Conservation (phyloP, 2,329 filamentous ascomycete species). For the Xylariales sp. region DNA sequence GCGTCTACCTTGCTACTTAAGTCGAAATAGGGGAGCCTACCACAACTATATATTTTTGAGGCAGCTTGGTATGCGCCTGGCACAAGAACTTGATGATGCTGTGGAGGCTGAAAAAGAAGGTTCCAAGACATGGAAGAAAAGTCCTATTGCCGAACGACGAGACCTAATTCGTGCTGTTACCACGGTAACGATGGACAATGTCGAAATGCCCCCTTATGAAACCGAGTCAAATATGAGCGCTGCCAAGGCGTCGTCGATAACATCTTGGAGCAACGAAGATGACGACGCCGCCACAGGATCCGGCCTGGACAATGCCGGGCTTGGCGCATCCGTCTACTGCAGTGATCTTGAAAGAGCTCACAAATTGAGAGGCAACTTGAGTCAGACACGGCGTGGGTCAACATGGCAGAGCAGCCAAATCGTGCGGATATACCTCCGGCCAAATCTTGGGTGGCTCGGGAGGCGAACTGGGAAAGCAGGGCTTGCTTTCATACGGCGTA, state of each 20-base stretch:
- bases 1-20: too few relatives aligned
- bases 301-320: slow-evolving; percentile 88
- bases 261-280: slow-evolving; percentile 56
- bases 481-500: slow-evolving; percentile 28
- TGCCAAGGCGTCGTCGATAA: neutral
- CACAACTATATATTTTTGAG: too few relatives aligned
- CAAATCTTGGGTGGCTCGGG: slow-evolving; percentile 29
- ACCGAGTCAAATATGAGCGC: neutral
- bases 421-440: slow-evolving; percentile 27
- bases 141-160: slow-evolving; percentile 37
- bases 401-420: slow-evolving; percentile 32
- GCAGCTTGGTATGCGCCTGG: slow-evolving; percentile 40
- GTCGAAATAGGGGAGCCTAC: too few relatives aligned
- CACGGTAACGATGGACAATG: slow-evolving; percentile 34
- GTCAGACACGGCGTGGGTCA: slow-evolving; percentile 58
- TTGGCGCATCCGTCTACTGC: slow-evolving; percentile 65
- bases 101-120: slow-evolving; percentile 40
- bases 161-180: slow-evolving; percentile 34
- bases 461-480: slow-evolving; percentile 29
- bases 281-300: slow-evolving; percentile 57
- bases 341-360: slow-evolving; percentile 46
- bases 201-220: slow-evolving; percentile 16
- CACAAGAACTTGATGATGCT: slow-evolving; percentile 41
- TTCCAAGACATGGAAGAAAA: slow-evolving; percentile 42
- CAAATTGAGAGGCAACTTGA: slow-evolving; percentile 50